Percentiles rank a stretch among this genome's conserved stretches.
Evolutionary conservation across 176 grass and related monocot genomes (phyloP).

Genomic region (Phoenix roebelenii): DNA sequence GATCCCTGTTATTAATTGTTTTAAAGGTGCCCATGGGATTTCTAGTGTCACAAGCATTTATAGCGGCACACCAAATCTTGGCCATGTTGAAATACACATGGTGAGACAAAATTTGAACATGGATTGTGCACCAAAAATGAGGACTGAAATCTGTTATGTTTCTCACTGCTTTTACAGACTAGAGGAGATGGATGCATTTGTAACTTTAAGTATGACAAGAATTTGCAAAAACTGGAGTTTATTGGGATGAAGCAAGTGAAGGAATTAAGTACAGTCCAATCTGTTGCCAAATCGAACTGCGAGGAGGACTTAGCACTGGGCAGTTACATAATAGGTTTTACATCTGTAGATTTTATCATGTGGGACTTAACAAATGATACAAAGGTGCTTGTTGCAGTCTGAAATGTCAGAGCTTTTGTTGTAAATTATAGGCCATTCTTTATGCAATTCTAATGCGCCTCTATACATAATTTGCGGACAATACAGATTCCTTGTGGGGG

Average conservation of each 20-base stretch:
- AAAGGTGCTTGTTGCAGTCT: constrained; percentile 37
- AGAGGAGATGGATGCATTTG: constrained; percentile 98
- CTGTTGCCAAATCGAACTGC: constrained; percentile 24
- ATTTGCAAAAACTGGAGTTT: constrained; percentile 40
- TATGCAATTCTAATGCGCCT: constrained; percentile 18
- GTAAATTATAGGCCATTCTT: background rate
- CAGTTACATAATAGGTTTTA: constrained; percentile 81
- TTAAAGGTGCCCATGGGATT: constrained; percentile 97
- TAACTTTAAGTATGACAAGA: constrained; percentile 62
- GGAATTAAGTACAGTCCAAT: constrained; percentile 78
- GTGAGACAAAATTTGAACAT: constrained; percentile 28
- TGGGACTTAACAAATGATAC: constrained; percentile 87
- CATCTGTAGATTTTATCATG: constrained; percentile 88
- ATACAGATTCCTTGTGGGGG: constrained; percentile 79
- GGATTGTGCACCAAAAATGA: background rate
- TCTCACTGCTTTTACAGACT: constrained; percentile 53
- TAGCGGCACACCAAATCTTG: constrained; percentile 34
- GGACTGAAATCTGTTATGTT: constrained; percentile 12
- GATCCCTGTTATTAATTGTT: constrained; percentile 41
- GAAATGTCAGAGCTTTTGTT: background rate
- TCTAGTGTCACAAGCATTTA: constrained; percentile 74
- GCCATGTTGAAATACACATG: constrained; percentile 52
- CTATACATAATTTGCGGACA: constrained; percentile 30
- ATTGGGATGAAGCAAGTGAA: constrained; percentile 92
- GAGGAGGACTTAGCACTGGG: constrained; percentile 21